Percentiles rank a stretch among this genome's conserved stretches.
Evolutionary conservation across 2,329 filamentous ascomycete species (phyloP).

Genomic region (Mycosphaerelloides madeirae): DNA sequence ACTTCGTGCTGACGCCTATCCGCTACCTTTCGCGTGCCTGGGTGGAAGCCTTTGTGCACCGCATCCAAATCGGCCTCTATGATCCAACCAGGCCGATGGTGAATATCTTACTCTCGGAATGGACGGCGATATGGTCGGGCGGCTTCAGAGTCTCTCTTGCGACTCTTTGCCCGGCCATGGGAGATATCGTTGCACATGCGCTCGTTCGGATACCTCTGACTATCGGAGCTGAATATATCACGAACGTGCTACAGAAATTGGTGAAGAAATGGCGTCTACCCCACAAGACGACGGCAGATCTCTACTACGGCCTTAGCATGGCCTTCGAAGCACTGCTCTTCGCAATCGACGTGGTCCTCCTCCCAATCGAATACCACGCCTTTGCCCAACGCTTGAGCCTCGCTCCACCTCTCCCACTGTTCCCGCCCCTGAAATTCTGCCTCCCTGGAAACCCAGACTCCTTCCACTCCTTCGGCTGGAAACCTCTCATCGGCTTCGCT

Average conservation of each 20-base stretch:
- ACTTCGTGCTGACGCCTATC: conserved; percentile 9
- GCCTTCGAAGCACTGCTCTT: conserved; percentile 14
- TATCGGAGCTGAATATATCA: conserved; percentile 16
- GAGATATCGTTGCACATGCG: conserved; percentile 13
- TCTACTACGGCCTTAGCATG: conserved; percentile 11
- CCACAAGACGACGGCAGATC: conserved; percentile 10
- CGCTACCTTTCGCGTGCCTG: conserved; percentile 19
- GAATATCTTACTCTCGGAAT: conserved; percentile 16
- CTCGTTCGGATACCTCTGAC: conserved; percentile 15
- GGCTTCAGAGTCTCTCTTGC: conserved; percentile 13
- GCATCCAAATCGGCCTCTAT: conserved; percentile 25
- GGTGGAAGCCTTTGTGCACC: conserved; percentile 18
- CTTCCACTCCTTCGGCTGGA: conserved; percentile 17
- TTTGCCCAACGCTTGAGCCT: conserved; percentile 24
- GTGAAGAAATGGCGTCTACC: conserved; percentile 7
- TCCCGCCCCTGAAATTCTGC: conserved; percentile 18
- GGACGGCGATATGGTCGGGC: conserved; percentile 7
- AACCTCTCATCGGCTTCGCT: conserved; percentile 6
- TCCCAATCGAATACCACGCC: conserved; percentile 26
- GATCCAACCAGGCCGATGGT: conserved; percentile 14
- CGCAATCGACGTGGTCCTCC: conserved; percentile 20
- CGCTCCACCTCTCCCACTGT: conserved; percentile 19
- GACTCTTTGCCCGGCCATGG: conserved; percentile 15
- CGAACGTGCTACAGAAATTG: conserved; percentile 14
- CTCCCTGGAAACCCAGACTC: conserved; percentile 13